These are phyloP conservation scores for Pythium sp. DNA, from an alignment of 352 stramenopile genomes.

Conservation along the genomic window DNA sequence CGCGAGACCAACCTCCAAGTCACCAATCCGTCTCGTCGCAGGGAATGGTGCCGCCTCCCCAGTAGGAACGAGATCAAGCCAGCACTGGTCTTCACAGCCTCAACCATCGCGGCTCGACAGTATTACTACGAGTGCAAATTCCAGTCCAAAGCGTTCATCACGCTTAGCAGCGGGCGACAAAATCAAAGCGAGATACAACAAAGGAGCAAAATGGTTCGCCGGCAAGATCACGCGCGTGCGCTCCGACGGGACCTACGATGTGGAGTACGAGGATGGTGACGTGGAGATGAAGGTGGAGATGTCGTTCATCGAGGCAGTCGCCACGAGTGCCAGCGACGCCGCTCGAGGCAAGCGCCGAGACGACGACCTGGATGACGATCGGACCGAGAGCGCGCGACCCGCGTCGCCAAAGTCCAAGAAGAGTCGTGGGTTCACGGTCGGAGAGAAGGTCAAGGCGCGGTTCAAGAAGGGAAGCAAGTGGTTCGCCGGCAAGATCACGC, in stretches of 20 bases:
- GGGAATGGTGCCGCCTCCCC: neutral
- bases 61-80: neutral
- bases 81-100: conserved; percentile 12
- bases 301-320: conserved; percentile 22
- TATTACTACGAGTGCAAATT: neutral
- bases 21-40: conserved; percentile 42
- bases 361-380: too few species aligned
- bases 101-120: conserved; percentile 5
- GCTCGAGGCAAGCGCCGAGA: too few species aligned
- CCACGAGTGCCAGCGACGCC: too few species aligned
- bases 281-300: conserved; percentile 34
- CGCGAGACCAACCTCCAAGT: conserved; percentile 31
- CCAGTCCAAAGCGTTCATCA: neutral
- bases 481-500: conserved; percentile 58
- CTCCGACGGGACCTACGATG: conserved; percentile 63
- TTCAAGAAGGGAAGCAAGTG: conserved; percentile 50
- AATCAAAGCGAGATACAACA: conserved; percentile 38
- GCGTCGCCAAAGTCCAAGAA: too few species aligned
- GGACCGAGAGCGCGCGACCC: too few species aligned
- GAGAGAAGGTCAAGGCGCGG: conserved; percentile 26
- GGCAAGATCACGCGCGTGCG: conserved; percentile 58
- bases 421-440: neutral
- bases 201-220: conserved; percentile 47
- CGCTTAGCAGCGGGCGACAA: conserved; percentile 18
- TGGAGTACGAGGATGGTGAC: conserved; percentile 65